phyloP scores from a whole-genome alignment of 2,329 filamentous ascomycete genomes.

The Penicillium sclerotigenum region DNA sequence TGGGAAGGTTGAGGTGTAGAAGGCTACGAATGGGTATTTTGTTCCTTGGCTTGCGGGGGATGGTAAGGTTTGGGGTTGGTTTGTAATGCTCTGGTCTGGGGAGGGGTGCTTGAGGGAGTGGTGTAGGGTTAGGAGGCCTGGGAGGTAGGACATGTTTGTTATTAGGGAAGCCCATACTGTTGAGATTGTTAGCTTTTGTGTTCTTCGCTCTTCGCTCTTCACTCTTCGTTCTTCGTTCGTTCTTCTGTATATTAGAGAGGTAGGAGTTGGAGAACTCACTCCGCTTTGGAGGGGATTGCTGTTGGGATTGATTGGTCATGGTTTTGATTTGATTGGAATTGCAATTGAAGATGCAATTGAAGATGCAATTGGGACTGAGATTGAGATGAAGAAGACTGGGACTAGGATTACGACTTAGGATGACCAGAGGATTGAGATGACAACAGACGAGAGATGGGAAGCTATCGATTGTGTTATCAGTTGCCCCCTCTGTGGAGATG shows the following conservation, averaged over 20 bases:
- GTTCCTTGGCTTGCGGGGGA: conserved; percentile 46
- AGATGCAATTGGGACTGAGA: neutral
- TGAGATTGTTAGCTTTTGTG: neutral
- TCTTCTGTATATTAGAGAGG: neutral
- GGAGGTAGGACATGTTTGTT: conserved; percentile 74
- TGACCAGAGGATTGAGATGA: neutral
- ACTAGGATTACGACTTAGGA: too few species aligned
- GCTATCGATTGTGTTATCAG: neutral
- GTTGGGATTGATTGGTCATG: neutral
- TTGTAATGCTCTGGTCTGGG: neutral
- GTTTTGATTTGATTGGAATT: neutral
- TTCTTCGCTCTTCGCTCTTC: neutral
- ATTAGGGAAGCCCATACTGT: conserved; percentile 78
- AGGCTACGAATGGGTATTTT: conserved; percentile 68
- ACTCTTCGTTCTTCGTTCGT: too few species aligned
- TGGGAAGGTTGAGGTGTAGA: conserved; percentile 74
- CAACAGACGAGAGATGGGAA: neutral
- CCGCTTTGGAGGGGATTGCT: conserved; percentile 3
- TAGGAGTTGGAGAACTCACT: neutral
- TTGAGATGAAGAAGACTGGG: neutral
- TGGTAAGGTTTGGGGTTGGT: neutral
- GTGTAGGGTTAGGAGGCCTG: conserved; percentile 73
- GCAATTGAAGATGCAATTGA: neutral
- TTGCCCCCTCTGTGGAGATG: neutral
- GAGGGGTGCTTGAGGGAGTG: conserved; percentile 61